Evolutionary conservation across 306 rosid species (phyloP).

Genomic region (Mimosa pudica): DNA sequence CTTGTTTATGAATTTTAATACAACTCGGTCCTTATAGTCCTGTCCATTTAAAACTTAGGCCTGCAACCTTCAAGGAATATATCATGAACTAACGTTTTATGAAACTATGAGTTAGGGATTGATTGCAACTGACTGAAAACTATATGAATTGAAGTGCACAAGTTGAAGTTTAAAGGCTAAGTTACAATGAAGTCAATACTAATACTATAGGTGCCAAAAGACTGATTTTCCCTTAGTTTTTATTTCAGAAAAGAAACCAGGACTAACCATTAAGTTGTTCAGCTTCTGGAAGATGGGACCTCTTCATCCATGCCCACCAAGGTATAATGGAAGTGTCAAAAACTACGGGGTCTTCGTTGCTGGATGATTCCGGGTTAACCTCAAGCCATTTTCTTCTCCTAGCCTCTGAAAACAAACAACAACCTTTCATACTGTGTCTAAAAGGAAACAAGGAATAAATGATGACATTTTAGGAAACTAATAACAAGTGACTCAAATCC

Average conservation of each 20-base stretch:
- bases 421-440: slow-evolving; percentile 15
- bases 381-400: slow-evolving; percentile 93
- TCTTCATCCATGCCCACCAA: slow-evolving; percentile 99
- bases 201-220: no score
- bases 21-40: no score
- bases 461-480: not conserved
- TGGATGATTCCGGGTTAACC: slow-evolving; percentile 81
- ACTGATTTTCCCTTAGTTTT: slow-evolving; percentile 3
- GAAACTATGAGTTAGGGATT: no score
- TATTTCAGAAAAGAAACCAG: slow-evolving; percentile 7
- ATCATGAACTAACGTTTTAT: no score
- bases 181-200: no score
- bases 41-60: no score
- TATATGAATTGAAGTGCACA: no score
- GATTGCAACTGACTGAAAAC: no score
- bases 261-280: slow-evolving; percentile 87
- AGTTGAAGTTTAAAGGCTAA: no score
- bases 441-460: not conserved
- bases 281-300: slow-evolving; percentile 98
- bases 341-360: slow-evolving; percentile 68
- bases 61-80: no score
- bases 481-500: slow-evolving; percentile 1
- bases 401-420: slow-evolving; percentile 68
- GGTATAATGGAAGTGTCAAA: slow-evolving; percentile 94
- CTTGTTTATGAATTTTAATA: no score